Base-by-base conservation (phyloP, 108 stramenopile species). In the Ochromonas danica region DNA sequence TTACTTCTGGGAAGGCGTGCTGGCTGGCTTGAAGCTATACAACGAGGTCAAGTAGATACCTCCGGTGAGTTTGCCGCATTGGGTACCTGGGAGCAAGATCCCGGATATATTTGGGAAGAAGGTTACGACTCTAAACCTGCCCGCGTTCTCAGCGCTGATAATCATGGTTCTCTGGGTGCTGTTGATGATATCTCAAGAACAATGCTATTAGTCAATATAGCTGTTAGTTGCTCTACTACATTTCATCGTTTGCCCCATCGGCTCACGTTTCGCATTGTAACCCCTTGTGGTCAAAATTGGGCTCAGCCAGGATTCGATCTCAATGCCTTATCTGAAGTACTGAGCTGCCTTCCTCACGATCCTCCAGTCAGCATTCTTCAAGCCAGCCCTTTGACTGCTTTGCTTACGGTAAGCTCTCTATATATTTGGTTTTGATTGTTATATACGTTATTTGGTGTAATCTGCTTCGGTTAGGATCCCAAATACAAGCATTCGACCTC, bases 1-100 rank as follows among this genome's bases (percentile, higher is more conserved):
- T 38, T 70, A 17, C 67, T 70, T 10, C 67, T 70, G 36, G 67
- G 67, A 10, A 14, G 67, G 10, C 67, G 67, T 17, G 22, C 67
- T 10, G 67, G 39, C 40, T 14, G 14, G 17, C 10, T 17, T 22
- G 67, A 70, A 31, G 33, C 40, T 10, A 40, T 40, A 17, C 67
- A 38, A 70, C 22, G 51, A 10, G 51, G 22, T 22, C 10, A 17
- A 22, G 51, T 17, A 10, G 10, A 57, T 22, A 22, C 51, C 10
- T 17, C 22, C 51, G 51, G 51, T 57, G 51, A 57, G 22, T 57
- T 22, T 22, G 51, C 17, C 51, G 51, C 10, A 10, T 10, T 10
- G 22, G 22, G 22, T 10, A 57, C 51, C 22, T 17, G 17, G 51
- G 10, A 10, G 51, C 22, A 17, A 17, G 51, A 22, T 17, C 51